These are phyloP conservation scores for Seiridium unicorne DNA, from an alignment of 2,329 filamentous ascomycete species.

Conservation along the genomic window DNA sequence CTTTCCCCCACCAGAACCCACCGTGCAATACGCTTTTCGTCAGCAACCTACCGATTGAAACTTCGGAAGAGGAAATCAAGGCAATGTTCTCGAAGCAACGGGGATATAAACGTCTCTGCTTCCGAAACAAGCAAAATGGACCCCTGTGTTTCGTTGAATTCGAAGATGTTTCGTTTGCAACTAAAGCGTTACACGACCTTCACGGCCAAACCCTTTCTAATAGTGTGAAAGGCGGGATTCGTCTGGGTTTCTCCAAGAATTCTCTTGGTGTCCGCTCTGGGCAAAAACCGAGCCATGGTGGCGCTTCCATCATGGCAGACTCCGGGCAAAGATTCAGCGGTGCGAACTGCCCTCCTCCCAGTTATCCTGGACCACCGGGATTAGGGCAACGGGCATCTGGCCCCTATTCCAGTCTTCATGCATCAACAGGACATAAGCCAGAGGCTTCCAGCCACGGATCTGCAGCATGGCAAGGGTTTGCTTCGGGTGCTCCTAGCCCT, in stretches of 20 bases:
- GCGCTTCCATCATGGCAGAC: too few relatives aligned
- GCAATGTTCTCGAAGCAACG: conserved; percentile 88
- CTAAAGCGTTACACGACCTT: conserved; percentile 84
- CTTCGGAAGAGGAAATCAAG: conserved; percentile 94
- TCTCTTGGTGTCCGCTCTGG: too few relatives aligned
- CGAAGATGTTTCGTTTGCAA: conserved; percentile 88
- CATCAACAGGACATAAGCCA: too few relatives aligned
- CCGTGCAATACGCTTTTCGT: conserved; percentile 98
- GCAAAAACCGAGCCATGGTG: too few relatives aligned
- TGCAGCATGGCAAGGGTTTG: too few relatives aligned
- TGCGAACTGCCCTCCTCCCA: too few relatives aligned
- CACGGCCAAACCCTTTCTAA: conserved; percentile 87
- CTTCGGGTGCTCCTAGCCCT: too few relatives aligned
- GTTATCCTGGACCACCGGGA: too few relatives aligned
- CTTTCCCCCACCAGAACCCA: conserved; percentile 69
- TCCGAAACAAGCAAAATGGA: conserved; percentile 90
- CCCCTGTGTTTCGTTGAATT: conserved; percentile 99
- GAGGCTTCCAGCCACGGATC: too few relatives aligned
- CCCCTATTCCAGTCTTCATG: too few relatives aligned
- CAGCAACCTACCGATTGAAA: conserved; percentile 91
- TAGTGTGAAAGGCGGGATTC: conserved; percentile 90
- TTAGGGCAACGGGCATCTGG: too few relatives aligned
- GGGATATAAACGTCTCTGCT: conserved; percentile 93
- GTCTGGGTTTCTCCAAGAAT: conserved; percentile 76
- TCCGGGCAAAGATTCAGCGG: too few relatives aligned